These are phyloP conservation scores for Rhododendron griersonianum DNA, from an alignment of 148 eudicot genomes.

Conservation along the genomic window DNA sequence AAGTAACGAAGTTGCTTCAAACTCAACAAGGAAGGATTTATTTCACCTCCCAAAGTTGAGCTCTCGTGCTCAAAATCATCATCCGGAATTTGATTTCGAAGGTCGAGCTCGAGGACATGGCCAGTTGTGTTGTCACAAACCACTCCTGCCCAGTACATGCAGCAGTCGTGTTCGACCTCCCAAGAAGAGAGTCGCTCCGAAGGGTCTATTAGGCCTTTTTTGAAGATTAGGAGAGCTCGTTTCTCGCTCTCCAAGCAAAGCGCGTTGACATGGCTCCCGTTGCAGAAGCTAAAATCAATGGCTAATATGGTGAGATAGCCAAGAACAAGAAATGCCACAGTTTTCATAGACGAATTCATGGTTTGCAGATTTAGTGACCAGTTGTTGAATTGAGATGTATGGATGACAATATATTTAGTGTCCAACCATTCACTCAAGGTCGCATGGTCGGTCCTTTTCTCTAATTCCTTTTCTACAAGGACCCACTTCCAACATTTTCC, in stretches of 20 bases:
- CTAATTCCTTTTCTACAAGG: no score
- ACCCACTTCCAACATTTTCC: no score
- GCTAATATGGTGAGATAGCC: not conserved
- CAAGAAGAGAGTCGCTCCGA: not conserved
- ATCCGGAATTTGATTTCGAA: not conserved
- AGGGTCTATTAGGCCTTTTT: not conserved
- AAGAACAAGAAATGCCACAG: not conserved
- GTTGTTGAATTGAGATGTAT: no score
- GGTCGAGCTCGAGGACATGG: not conserved
- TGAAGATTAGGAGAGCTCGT: not conserved
- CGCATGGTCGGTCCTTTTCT: no score
- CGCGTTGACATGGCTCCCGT: not conserved
- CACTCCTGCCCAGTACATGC: slow-evolving; percentile 4
- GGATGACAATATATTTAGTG: no score
- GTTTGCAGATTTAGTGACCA: not conserved
- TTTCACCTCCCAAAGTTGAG: not conserved
- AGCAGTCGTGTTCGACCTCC: not conserved
- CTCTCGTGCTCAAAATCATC: no score
- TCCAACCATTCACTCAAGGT: no score
- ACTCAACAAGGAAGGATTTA: not conserved
- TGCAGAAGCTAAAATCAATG: not conserved
- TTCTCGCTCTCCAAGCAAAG: not conserved
- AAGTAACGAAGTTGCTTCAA: slow-evolving; percentile 10
- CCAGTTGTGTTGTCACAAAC: not conserved
- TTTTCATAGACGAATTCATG: not conserved